Percentiles rank a stretch among this genome's conserved stretches.
Evolutionary conservation across 1,139 yeast species (phyloP).

Genomic region (Taphrina pruni): DNA sequence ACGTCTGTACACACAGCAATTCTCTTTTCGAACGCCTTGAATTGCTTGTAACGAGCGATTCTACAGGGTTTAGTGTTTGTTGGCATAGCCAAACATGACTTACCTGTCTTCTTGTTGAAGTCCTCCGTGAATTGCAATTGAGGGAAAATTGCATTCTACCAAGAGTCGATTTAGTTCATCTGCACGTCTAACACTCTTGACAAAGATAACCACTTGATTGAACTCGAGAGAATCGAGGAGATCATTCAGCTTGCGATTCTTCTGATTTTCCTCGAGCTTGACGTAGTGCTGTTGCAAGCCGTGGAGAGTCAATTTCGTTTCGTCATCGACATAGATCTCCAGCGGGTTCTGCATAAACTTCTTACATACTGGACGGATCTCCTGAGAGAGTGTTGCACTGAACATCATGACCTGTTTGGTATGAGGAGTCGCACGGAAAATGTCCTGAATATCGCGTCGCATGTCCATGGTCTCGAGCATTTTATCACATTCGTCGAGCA

Average conservation of each 20-base stretch:
- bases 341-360: slow-evolving; percentile 97
- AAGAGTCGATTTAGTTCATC: slow-evolving; percentile 86
- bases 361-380: slow-evolving; percentile 95
- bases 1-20: slow-evolving; percentile 98
- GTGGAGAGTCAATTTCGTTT: slow-evolving; percentile 94
- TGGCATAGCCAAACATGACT: background rate
- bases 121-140: slow-evolving; percentile 95
- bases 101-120: slow-evolving; percentile 92
- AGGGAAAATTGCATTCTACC: slow-evolving; percentile 94
- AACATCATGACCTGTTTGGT: slow-evolving; percentile 99
- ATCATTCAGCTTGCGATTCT: slow-evolving; percentile 91
- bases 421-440: slow-evolving; percentile 96
- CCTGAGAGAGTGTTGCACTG: slow-evolving; percentile 92
- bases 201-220: slow-evolving; percentile 97
- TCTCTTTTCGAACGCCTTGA: slow-evolving; percentile 98
- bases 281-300: slow-evolving; percentile 97
- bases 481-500: slow-evolving; percentile 98
- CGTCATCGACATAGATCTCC: slow-evolving; percentile 97
- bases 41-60: slow-evolving; percentile 90
- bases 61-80: slow-evolving; percentile 5
- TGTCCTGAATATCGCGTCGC: slow-evolving; percentile 99
- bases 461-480: slow-evolving; percentile 81
- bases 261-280: slow-evolving; percentile 86
- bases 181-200: slow-evolving; percentile 90
- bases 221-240: slow-evolving; percentile 92